Evolutionary conservation across 139 green algal genomes (phyloP).

Genomic region (Gonium pectorale): DNA sequence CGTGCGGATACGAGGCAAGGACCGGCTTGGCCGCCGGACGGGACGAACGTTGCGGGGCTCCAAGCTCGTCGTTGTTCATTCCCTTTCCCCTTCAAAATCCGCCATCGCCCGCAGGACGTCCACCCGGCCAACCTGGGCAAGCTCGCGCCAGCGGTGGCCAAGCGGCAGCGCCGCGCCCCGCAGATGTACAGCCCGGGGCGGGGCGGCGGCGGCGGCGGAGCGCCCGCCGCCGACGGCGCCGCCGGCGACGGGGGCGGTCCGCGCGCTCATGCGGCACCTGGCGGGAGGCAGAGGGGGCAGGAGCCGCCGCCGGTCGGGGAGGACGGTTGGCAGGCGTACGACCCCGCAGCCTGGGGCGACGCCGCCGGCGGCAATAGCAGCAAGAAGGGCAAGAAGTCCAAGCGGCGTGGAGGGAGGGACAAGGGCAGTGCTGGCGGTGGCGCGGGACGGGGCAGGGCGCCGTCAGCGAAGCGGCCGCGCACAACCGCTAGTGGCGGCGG

Average conservation of each 20-base stretch:
- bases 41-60: too few relatives aligned
- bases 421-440: not conserved
- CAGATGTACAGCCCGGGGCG: constrained; percentile 16
- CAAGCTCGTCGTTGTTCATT: not conserved
- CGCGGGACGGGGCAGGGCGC: not conserved
- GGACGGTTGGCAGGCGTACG: constrained; percentile 12
- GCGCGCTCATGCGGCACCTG: too few relatives aligned
- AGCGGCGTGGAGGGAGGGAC: not conserved
- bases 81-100: not conserved
- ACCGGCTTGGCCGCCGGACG: too few relatives aligned
- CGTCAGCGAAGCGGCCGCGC: constrained; percentile 3
- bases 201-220: not conserved
- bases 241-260: not conserved
- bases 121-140: constrained; percentile 25
- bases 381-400: too few relatives aligned
- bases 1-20: too few relatives aligned
- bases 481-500: not conserved
- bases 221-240: not conserved
- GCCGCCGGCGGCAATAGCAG: not conserved
- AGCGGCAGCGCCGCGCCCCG: constrained; percentile 12
- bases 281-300: too few relatives aligned
- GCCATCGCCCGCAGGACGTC: not conserved
- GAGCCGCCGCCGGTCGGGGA: not conserved
- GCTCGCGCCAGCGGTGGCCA: constrained; percentile 18
- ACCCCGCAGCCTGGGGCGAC: not conserved